A percentile compares a stretch with the other conserved stretches of the same genome.
Evolutionary conservation across 139 green algal genomes (phyloP).

Genomic region (Volvox africanus): DNA sequence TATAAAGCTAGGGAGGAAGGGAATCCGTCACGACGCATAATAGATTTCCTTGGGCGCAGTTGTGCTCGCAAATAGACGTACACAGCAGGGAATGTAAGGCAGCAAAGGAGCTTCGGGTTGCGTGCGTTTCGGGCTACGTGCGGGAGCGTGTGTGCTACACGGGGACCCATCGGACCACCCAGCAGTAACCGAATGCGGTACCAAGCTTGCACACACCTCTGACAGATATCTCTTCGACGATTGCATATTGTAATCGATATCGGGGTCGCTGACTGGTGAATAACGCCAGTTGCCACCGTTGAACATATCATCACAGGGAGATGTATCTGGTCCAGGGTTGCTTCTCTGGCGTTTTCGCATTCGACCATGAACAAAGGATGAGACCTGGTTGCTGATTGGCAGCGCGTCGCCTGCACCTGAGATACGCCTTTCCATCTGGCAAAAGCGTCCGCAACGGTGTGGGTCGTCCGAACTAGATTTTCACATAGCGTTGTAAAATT

Average conservation of each 20-base stretch:
- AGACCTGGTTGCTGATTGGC: neutral
- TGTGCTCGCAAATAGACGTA: no score
- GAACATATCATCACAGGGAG: neutral
- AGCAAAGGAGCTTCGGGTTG: no score
- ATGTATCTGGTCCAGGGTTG: neutral
- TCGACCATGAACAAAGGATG: neutral
- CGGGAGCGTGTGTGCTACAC: no score
- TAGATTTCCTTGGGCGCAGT: no score
- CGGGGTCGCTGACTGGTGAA: conserved; percentile 28
- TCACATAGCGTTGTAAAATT: neutral
- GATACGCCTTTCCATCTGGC: neutral
- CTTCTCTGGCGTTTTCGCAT: conserved; percentile 14
- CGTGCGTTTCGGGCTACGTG: no score
- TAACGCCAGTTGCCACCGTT: neutral
- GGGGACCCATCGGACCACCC: no score
- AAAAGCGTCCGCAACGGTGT: neutral
- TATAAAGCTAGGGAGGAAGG: no score
- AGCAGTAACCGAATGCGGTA: no score
- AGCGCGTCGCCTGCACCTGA: neutral
- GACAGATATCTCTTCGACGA: conserved; percentile 4
- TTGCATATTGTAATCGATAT: conserved; percentile 30
- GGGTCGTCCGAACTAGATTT: neutral
- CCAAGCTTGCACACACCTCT: neutral
- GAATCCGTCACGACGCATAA: no score
- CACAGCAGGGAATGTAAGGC: no score